These are phyloP conservation scores for Paraleonurus japonicus DNA, from an alignment of 257 asterid genomes.

Conservation along the genomic window DNA sequence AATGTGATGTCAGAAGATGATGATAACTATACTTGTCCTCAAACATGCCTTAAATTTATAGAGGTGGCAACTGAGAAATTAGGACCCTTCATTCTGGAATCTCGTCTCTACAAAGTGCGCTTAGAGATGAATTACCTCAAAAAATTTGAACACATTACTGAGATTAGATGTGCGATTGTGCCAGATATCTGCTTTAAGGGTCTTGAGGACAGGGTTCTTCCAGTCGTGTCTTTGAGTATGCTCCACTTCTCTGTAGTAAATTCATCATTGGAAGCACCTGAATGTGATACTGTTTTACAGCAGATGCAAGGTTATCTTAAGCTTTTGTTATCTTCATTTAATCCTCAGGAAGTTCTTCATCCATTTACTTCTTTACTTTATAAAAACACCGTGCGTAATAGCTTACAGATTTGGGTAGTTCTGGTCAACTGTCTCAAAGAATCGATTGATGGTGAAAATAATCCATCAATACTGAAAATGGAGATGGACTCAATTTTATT, in stretches of 20 bases:
- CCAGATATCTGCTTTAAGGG: conserved; percentile 36
- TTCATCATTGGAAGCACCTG: conserved; percentile 32
- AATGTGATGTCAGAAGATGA: conserved; percentile 32
- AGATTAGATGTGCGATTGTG: conserved; percentile 27
- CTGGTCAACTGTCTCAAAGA: conserved; percentile 51
- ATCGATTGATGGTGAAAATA: conserved; percentile 32
- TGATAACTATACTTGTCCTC: conserved; percentile 25
- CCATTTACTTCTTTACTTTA: conserved; percentile 47
- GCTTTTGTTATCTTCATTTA: conserved; percentile 43
- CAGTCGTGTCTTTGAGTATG: conserved; percentile 45
- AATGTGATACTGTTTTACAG: conserved; percentile 35
- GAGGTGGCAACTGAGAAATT: conserved; percentile 52
- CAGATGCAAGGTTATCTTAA: conserved; percentile 43
- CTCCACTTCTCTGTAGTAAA: conserved; percentile 52
- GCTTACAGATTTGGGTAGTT: conserved; percentile 56
- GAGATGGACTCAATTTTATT: conserved; percentile 37
- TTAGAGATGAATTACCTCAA: conserved; percentile 36
- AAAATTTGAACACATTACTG: conserved; percentile 33
- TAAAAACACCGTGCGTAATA: conserved; percentile 25
- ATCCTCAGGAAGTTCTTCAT: conserved; percentile 49
- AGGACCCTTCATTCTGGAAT: conserved; percentile 59
- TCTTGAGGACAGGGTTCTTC: conserved; percentile 51
- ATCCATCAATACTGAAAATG: conserved; percentile 32
- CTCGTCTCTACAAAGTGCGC: conserved; percentile 67
- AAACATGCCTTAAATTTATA: conserved; percentile 47